These are phyloP conservation scores for Eucalyptus camaldulensis DNA, from an alignment of 345 rosid species.

Conservation along the genomic window DNA sequence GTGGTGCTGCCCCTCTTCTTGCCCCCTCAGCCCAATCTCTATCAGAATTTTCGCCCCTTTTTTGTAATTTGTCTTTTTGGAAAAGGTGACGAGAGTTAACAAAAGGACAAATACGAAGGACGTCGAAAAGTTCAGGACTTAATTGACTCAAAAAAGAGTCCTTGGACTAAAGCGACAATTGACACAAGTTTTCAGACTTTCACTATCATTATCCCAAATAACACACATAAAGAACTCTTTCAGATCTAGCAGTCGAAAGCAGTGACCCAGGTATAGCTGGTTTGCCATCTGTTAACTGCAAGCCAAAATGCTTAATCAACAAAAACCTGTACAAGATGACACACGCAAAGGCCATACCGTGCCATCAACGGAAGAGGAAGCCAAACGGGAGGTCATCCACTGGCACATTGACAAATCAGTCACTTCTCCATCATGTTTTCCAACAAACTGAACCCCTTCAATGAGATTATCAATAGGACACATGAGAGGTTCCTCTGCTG, in stretches of 20 bases:
- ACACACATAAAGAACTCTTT: neutral
- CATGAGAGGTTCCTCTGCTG: constrained; percentile 65
- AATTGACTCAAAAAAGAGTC: neutral
- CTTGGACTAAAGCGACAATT: neutral
- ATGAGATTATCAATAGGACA: constrained; percentile 55
- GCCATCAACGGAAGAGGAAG: constrained; percentile 87
- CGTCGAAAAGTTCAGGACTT: neutral
- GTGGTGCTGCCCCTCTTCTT: neutral
- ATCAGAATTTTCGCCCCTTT: neutral
- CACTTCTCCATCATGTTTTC: constrained; percentile 85
- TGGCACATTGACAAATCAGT: constrained; percentile 97
- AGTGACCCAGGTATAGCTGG: neutral
- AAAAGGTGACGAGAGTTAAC: neutral
- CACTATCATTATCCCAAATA: neutral
- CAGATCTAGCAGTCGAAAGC: neutral
- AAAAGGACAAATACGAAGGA: neutral
- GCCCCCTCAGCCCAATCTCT: neutral
- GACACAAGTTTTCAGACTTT: neutral
- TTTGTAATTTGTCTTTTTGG: neutral
- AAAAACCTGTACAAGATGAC: neutral
- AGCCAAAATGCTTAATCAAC: neutral
- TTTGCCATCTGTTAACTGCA: neutral
- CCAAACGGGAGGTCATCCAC: constrained; percentile 76
- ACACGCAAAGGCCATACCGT: constrained; percentile 29
- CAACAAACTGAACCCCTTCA: constrained; percentile 75